These are phyloP conservation scores for Nakazawaea sp. DNA, from an alignment of 805 yeast species.

Conservation along the genomic window DNA sequence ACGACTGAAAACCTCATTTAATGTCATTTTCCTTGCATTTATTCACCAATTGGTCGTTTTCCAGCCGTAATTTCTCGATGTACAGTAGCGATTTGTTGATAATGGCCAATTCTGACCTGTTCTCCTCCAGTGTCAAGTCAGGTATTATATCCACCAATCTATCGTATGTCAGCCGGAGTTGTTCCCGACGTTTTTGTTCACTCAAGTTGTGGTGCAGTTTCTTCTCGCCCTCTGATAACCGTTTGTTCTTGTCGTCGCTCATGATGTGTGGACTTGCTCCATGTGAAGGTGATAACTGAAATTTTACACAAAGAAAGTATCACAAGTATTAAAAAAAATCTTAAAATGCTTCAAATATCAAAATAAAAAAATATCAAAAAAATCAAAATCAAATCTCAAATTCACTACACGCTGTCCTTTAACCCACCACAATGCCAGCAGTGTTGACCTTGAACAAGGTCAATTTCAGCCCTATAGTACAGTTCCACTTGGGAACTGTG, in stretches of 20 bases:
- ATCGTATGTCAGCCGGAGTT: slow-evolving; percentile 78
- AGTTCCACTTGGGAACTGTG: not conserved
- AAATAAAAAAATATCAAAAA: no score
- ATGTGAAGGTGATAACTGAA: no score
- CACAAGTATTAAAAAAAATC: no score
- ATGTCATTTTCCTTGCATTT: slow-evolving; percentile 29
- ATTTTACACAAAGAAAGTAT: no score
- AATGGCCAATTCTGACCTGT: slow-evolving; percentile 74
- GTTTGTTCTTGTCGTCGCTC: no score
- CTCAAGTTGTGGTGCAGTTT: slow-evolving; percentile 33
- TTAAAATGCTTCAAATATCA: no score
- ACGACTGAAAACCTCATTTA: slow-evolving; percentile 5
- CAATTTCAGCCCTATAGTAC: not conserved
- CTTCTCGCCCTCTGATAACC: slow-evolving; percentile 23
- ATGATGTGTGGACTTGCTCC: no score
- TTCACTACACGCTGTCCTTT: no score
- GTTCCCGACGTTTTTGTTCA: slow-evolving; percentile 82
- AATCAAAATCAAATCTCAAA: no score
- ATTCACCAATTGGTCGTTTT: slow-evolving; percentile 38
- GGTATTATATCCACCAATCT: slow-evolving; percentile 73
- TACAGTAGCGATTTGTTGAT: slow-evolving; percentile 58
- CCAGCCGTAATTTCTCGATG: slow-evolving; percentile 41
- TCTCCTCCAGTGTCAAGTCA: slow-evolving; percentile 56
- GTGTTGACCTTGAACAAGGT: slow-evolving; percentile 4
- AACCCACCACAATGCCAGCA: no score